Percentiles rank a stretch among this genome's conserved stretches.
Conservation (phyloP, 1,139 yeast species). For the Geotrichum phurueaensis region DNA sequence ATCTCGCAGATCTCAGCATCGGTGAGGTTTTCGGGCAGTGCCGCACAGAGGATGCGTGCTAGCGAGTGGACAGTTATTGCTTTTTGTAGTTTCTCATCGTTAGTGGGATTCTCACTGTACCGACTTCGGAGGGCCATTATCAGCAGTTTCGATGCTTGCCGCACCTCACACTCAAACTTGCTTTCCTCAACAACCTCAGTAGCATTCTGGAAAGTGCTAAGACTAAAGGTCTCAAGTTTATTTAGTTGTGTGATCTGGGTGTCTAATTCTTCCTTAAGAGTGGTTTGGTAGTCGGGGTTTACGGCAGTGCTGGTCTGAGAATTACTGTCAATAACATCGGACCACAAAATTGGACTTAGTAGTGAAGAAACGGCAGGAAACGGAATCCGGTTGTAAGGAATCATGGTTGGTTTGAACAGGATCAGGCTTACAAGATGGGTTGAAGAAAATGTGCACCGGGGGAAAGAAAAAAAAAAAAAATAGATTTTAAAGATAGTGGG, state of each 20-base stretch:
- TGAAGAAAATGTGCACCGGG: neutral
- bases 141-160: constrained; percentile 11
- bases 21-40: constrained; percentile 7
- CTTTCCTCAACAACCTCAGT: neutral
- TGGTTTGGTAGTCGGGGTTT: neutral
- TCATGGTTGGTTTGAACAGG: neutral
- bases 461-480: too few relatives aligned
- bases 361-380: neutral
- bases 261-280: neutral
- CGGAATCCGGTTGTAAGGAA: neutral
- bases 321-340: neutral
- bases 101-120: neutral
- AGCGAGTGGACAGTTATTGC: constrained; percentile 11
- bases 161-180: constrained; percentile 6
- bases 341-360: constrained; percentile 1
- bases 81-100: constrained; percentile 9
- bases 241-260: neutral
- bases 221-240: neutral
- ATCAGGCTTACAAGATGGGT: too few relatives aligned
- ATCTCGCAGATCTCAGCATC: constrained; percentile 12
- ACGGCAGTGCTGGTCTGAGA: neutral
- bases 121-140: constrained; percentile 10
- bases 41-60: constrained; percentile 4
- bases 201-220: neutral
- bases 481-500: neutral